phyloP scores from a whole-genome alignment of 2,329 filamentous ascomycete genomes.

The Claviceps spartinae region DNA sequence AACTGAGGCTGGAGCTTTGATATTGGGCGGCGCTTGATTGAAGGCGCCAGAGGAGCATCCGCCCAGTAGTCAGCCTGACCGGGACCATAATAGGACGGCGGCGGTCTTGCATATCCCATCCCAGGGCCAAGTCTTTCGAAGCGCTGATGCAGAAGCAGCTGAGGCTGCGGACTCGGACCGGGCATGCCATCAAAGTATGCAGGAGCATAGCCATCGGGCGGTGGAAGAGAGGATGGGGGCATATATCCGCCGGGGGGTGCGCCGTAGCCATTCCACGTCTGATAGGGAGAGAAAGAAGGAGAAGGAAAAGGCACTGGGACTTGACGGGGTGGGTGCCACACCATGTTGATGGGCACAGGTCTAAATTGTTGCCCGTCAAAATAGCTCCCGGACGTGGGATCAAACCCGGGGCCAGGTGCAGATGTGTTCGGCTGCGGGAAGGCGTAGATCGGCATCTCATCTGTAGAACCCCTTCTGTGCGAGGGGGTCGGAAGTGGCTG shows the following conservation, averaged over 20 bases:
- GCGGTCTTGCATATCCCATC: constrained; percentile 23
- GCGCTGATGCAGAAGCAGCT: constrained; percentile 19
- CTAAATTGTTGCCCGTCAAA: constrained; percentile 19
- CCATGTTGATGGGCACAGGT: constrained; percentile 10
- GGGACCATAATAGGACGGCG: not conserved
- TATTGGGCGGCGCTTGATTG: constrained; percentile 22
- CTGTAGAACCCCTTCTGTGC: constrained; percentile 18
- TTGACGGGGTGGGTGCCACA: constrained; percentile 15
- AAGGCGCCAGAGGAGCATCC: constrained; percentile 19
- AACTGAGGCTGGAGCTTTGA: constrained; percentile 17
- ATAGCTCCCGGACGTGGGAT: constrained; percentile 22
- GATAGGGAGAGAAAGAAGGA: constrained; percentile 20
- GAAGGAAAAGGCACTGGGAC: constrained; percentile 11
- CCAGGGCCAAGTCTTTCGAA: constrained; percentile 26
- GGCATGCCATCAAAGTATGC: constrained; percentile 17
- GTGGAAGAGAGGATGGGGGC: constrained; percentile 15
- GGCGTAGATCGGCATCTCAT: constrained; percentile 23
- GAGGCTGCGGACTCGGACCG: constrained; percentile 7
- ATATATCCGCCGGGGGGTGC: constrained; percentile 14
- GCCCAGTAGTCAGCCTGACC: constrained; percentile 24
- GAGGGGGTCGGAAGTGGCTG: constrained; percentile 19
- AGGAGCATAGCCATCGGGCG: constrained; percentile 14
- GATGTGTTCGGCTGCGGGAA: constrained; percentile 21
- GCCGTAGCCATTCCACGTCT: constrained; percentile 11
- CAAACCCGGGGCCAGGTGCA: constrained; percentile 19